Base-by-base conservation (phyloP, 495 filamentous ascomycete species). In the Tuber melanosporum region DNA sequence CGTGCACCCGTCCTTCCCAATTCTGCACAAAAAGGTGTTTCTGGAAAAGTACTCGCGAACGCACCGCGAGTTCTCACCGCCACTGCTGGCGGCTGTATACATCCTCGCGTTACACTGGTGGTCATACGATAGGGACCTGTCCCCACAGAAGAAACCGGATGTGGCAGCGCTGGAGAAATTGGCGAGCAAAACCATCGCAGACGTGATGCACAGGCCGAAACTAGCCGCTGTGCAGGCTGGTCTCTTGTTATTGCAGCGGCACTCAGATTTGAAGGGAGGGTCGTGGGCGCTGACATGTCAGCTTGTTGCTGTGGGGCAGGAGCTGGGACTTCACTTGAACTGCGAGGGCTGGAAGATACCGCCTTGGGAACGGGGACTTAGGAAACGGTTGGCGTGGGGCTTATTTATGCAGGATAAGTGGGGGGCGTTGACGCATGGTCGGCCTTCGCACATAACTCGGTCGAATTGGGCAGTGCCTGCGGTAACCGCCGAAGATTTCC, bases 371-470 rank as follows among this genome's bases (percentile, higher is more conserved):
- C 89, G 91, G 72, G 92, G 93, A 1, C 85, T 97, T 49, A 88
- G 94, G 71, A 93, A 94, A 82, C 90, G 94, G 42, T 86, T 97
- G 47, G 94, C 92, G 75, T 97, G 94, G 93, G 94, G 92, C 3
- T 86, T 97, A 76, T 97, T 93, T 82, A 92, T 94, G 90, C 92
- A 96, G 82, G 94, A 97, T 82, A 97, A 95, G 86, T 97, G 94
- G 94, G 91, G 92, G 52, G 91, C 92, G 42, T 85, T 97, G n/a
- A 90, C 94, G 41, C 90, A 94, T 80, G 93, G 94, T 39, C 90
- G 93, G 14, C 94, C 94, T 3, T 93, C 93, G 14, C 94, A 94
- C 82, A 93, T 94, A 79, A 91, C 91, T 75, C 85, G 88, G 52
- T 89, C 91, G 52, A 94, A 97, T 83, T 97, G 93, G 93, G 92